Base-by-base conservation (phyloP, 2,329 filamentous ascomycete genomes). In the Alternaria ethzedia region DNA sequence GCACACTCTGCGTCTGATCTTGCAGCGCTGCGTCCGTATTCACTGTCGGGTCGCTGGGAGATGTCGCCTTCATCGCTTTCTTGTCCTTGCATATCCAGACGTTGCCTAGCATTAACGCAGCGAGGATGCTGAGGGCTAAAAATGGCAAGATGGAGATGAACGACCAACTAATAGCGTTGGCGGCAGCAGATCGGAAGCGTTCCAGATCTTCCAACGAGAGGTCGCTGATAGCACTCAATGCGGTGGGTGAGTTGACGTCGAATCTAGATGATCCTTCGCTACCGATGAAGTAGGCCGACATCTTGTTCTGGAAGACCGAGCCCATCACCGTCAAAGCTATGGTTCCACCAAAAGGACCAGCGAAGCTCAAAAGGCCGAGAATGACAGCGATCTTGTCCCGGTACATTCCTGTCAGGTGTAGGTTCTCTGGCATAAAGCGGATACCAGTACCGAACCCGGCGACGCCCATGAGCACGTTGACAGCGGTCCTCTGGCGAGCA, bases 141-240 rank as follows among this genome's bases (percentile, higher is more conserved):
- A 90, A 83, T 1, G 88, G 87, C 11, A 85, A 79, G 46, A 90
- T 83, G 0, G 87, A 81, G 43, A 89, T 83, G 69, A 88, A 90
- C 0, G 87, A 87, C 84, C 87, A 88, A 51, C 87, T 85, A 15
- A 90, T 86, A 1, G 86, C 88, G 60, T 82, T 82, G 72, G 82
- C 83, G 41, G 52, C 52, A 15, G 52, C 52, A 36, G 52, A 56
- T n/a, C 36, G 52, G 36, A 56, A 56, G 23, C 23, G 52, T 6
- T 44, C 52, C 32, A 56, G 17, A 20, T 56, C n/a, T 21, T 56
- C 52, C 20, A 36, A 23, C 13, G 36, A 23, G 5, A 44, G 23
- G 36, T 45, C 41, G 32, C 44, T 56, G 13, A 56, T 28, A 12
- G 52, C 41, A 20, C 46, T 23, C 36, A 56, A 23, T 23, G 52